Conservation (phyloP, 1,284 basidiomycete genomes). For the Hortiboletus rubellus region DNA sequence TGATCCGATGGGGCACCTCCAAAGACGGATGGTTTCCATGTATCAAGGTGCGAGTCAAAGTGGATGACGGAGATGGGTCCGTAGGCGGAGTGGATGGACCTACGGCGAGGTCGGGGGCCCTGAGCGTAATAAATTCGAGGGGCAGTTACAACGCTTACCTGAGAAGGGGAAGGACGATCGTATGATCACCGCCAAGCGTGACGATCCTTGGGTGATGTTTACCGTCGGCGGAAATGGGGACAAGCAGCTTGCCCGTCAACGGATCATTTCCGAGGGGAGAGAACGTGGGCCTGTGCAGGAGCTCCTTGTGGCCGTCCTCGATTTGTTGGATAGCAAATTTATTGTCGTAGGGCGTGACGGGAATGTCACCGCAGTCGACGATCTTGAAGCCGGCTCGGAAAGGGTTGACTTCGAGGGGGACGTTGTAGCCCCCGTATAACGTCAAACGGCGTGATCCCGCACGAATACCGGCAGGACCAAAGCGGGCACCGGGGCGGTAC, state of each 20-base stretch:
- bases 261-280: slow-evolving; percentile 62
- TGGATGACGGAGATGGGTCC: slow-evolving; percentile 77
- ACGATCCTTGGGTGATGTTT: slow-evolving; percentile 68
- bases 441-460: slow-evolving; percentile 72
- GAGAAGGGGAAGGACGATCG: slow-evolving; percentile 64
- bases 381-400: slow-evolving; percentile 61
- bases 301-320: slow-evolving; percentile 61
- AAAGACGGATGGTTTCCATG: slow-evolving; percentile 73
- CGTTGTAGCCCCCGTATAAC: slow-evolving; percentile 74
- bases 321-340: slow-evolving; percentile 72
- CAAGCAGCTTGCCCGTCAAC: slow-evolving; percentile 53
- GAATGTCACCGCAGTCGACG: slow-evolving; percentile 68
- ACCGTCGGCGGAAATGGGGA: slow-evolving; percentile 57
- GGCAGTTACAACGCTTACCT: slow-evolving; percentile 14
- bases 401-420: slow-evolving; percentile 68
- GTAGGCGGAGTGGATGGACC: slow-evolving; percentile 67
- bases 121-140: slow-evolving; percentile 28
- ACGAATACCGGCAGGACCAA: slow-evolving; percentile 76
- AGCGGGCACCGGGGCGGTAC: slow-evolving; percentile 76
- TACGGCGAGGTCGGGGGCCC: slow-evolving; percentile 29
- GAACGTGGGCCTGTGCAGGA: slow-evolving; percentile 60
- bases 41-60: slow-evolving; percentile 76
- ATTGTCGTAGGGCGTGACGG: slow-evolving; percentile 67
- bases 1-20: slow-evolving; percentile 67
- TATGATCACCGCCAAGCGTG: slow-evolving; percentile 78